Evolutionary conservation across 2,329 filamentous ascomycete genomes (phyloP).

Genomic region (Exophiala alcalophila): DNA sequence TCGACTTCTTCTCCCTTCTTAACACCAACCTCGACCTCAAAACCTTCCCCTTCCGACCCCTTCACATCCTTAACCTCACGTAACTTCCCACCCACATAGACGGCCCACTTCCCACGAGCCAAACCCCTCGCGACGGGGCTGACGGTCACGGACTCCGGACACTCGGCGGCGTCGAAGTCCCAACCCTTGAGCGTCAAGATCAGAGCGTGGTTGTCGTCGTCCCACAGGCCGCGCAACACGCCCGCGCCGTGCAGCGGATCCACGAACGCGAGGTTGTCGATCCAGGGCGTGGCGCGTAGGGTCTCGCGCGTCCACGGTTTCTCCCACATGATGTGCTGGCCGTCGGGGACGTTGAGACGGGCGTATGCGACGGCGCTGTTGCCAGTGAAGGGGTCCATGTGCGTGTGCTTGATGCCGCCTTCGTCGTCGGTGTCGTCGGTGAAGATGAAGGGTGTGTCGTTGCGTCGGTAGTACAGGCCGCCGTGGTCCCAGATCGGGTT

Average conservation of each 20-base stretch:
- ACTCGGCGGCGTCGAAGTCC: slow-evolving; percentile 11
- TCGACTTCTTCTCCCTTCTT: slow-evolving; percentile 16
- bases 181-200: slow-evolving; percentile 20
- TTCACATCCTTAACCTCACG: neutral
- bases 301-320: slow-evolving; percentile 17
- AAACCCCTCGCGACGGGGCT: slow-evolving; percentile 8
- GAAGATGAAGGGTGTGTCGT: slow-evolving; percentile 25
- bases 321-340: slow-evolving; percentile 23
- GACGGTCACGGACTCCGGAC: slow-evolving; percentile 8
- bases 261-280: slow-evolving; percentile 17
- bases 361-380: slow-evolving; percentile 23
- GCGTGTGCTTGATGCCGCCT: slow-evolving; percentile 13
- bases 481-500: slow-evolving; percentile 22
- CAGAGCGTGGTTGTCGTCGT: slow-evolving; percentile 9
- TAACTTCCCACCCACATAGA: slow-evolving; percentile 15
- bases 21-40: slow-evolving; percentile 2
- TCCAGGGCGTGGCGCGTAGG: slow-evolving; percentile 13
- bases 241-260: slow-evolving; percentile 11
- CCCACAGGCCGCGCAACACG: slow-evolving; percentile 22
- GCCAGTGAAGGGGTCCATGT: slow-evolving; percentile 20
- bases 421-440: slow-evolving; percentile 8
- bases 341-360: slow-evolving; percentile 21
- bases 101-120: slow-evolving; percentile 8
- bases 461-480: slow-evolving; percentile 23
- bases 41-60: neutral